phyloP scores from a whole-genome alignment of 495 filamentous ascomycete genomes.

The Penicillium angulare region DNA sequence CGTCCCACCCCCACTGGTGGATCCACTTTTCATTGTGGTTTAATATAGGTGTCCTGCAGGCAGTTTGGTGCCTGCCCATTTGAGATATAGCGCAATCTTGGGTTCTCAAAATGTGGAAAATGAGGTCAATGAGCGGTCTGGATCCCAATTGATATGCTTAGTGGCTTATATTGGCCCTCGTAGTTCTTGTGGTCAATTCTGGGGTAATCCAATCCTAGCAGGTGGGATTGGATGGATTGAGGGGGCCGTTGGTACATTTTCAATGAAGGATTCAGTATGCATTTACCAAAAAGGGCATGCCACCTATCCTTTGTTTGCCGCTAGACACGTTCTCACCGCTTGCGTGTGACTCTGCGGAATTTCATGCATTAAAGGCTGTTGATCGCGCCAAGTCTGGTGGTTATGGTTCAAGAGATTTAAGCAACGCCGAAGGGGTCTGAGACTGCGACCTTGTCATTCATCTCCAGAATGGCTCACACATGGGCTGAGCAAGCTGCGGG shows the following conservation, averaged over 20 bases:
- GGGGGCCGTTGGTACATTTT: not conserved
- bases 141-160: not conserved
- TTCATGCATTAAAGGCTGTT: too few relatives aligned
- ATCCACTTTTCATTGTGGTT: slow-evolving; percentile 11
- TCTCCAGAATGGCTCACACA: not conserved
- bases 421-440: slow-evolving; percentile 15
- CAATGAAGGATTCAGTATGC: not conserved
- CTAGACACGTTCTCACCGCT: not conserved
- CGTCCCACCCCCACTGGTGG: slow-evolving; percentile 4
- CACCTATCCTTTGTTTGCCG: not conserved
- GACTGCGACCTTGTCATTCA: not conserved
- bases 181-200: not conserved
- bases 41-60: slow-evolving; percentile 5
- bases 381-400: slow-evolving; percentile 10
- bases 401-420: slow-evolving; percentile 13
- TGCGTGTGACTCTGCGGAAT: too few relatives aligned
- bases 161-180: not conserved
- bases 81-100: slow-evolving; percentile 7
- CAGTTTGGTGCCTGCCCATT: slow-evolving; percentile 14
- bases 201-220: slow-evolving; percentile 1
- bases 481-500: slow-evolving; percentile 2
- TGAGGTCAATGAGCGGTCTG: slow-evolving; percentile 21
- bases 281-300: not conserved
- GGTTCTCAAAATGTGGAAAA: slow-evolving; percentile 1
- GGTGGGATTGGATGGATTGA: too few relatives aligned